Evolutionary conservation across 306 rosid species (phyloP).

Genomic region (Abrus pulchellus): DNA sequence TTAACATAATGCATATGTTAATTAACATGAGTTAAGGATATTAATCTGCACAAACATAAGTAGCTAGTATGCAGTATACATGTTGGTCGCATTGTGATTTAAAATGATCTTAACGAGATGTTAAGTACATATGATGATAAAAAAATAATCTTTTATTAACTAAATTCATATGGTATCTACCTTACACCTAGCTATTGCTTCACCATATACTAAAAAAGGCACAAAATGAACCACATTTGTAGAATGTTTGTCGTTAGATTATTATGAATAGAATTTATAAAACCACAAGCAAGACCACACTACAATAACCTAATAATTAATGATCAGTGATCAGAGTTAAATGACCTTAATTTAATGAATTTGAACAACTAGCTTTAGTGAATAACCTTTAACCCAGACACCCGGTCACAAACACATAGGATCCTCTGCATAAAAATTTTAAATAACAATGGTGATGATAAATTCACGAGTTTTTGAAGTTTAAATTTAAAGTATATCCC

Average conservation of each 20-base stretch:
- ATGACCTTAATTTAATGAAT: background rate
- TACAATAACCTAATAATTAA: constrained; percentile 29
- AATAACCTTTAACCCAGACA: constrained; percentile 34
- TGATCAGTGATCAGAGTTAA: constrained; percentile 17
- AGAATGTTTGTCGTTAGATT: constrained; percentile 36
- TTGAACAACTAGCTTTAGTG: constrained; percentile 14
- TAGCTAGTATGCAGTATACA: no score
- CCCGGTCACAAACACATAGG: constrained; percentile 38
- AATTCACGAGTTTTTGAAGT: constrained; percentile 10
- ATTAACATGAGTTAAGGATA: background rate
- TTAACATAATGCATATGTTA: background rate
- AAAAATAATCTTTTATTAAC: background rate
- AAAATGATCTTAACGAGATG: background rate
- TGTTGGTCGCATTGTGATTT: no score
- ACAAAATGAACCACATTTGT: constrained; percentile 11
- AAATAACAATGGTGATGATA: background rate
- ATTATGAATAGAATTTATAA: constrained; percentile 16
- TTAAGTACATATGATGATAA: background rate
- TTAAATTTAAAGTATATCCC: background rate
- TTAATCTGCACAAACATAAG: no score
- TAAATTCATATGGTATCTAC: background rate
- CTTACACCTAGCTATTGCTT: background rate
- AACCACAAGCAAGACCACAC: constrained; percentile 14
- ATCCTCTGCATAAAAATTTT: constrained; percentile 21
- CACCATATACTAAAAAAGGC: constrained; percentile 5